Evolutionary conservation across 139 green algal species (phyloP).

Genomic region (Chlamydomonas sp.): DNA sequence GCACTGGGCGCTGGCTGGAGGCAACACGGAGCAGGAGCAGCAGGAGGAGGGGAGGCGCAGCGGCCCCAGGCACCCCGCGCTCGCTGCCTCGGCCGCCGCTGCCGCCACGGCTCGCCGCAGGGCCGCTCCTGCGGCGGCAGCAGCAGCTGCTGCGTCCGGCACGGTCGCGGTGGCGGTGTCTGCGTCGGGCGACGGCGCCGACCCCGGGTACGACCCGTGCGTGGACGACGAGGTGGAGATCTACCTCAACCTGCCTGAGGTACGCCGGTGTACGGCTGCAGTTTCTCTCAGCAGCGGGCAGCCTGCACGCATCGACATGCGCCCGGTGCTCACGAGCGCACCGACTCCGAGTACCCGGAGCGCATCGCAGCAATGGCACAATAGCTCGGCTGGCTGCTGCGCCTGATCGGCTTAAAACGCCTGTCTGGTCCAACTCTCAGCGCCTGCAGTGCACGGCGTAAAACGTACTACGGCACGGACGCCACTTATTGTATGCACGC

Average conservation of each 20-base stretch:
- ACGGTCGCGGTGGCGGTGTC: background rate
- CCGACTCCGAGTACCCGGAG: too few relatives aligned
- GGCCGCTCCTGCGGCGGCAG: background rate
- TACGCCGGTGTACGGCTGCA: slow-evolving; percentile 52
- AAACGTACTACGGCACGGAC: too few relatives aligned
- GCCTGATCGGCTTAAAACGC: too few relatives aligned
- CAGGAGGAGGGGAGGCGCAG: background rate
- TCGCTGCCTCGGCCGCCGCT: background rate
- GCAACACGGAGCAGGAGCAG: background rate
- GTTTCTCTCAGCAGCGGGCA: too few relatives aligned
- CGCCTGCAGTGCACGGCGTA: too few relatives aligned
- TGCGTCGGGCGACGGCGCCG: slow-evolving; percentile 5
- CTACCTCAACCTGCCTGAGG: slow-evolving; percentile 84
- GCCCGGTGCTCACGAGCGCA: too few relatives aligned
- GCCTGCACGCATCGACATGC: too few relatives aligned
- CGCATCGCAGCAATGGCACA: too few relatives aligned
- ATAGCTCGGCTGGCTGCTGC: too few relatives aligned
- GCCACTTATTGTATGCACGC: background rate
- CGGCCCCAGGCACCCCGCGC: background rate
- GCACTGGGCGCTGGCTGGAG: background rate
- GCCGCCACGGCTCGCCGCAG: background rate
- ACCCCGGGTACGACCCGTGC: slow-evolving; percentile 79
- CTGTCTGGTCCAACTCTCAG: too few relatives aligned
- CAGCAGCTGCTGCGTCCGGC: background rate
- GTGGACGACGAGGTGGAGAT: slow-evolving; percentile 74